Evolutionary conservation across 2,329 filamentous ascomycete species (phyloP), one percentile per base, ranked within the genome.

Genomic region (Aaosphaeria arxii): DNA sequence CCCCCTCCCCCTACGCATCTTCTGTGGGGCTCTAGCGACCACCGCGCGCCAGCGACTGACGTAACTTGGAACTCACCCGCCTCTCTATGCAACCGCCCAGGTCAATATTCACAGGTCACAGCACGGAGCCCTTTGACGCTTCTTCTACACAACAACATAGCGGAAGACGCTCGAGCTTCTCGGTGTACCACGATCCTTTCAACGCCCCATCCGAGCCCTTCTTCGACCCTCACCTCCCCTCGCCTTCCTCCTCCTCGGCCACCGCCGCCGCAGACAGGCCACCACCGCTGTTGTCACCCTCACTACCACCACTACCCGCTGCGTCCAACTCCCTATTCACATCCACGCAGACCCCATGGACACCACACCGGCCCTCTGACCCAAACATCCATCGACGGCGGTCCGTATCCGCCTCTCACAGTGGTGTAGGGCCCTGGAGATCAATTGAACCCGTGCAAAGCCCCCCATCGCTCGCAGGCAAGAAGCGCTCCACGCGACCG

Each of bases 71-170:
- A 9, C n/a, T n/a, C 33, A 36, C 33, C 33, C 33, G 33, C n/a
- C 7, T 42, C 51, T 57, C 49, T 50, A 67, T 67, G 64, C 59
- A 60, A 53, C 53, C 54, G 42, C 55, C 58, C 44, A 57, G 49
- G 32, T 71, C 68, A 38, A 70, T 71, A 49, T 71, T 70, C 51
- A 70, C 66, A 44, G 67, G 64, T 63, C 58, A 42, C 49, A 51
- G 45, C 42, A 42, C 54, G 35, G 45, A 47, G 33, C 38, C 51
- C 4, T 13, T 56, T 44, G 44, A 51, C 29, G 17, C 17, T 24
- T 24, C 17, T 24, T 36, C 33, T n/a, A n/a, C 7, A n/a, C 13
- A 47, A 7, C 44, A 50, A 28, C 48, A 45, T 28, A 52, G 57
- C 40, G 28, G 31, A 33, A 35, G 52, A 32, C 57, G 52, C 30